Percentiles rank a stretch among this genome's conserved stretches.
phyloP scores from a whole-genome alignment of 2,329 filamentous ascomycete genomes.

The Trichoderma sp. region DNA sequence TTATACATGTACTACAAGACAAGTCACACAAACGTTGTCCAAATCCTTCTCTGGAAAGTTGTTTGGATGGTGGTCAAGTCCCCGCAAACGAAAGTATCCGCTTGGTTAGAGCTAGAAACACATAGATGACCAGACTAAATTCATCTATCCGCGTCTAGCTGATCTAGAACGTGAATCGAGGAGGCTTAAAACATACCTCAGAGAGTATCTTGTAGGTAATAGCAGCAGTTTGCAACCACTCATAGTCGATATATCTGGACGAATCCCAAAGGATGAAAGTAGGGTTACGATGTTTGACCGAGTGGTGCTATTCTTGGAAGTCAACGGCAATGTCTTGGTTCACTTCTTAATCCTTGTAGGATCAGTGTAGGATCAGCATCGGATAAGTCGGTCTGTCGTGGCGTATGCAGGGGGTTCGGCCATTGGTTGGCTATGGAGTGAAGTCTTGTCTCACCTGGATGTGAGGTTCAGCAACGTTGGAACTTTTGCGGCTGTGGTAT shows the following conservation, averaged over 20 bases:
- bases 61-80: not conserved
- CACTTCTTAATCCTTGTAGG: not conserved
- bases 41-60: not conserved
- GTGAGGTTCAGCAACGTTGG: not conserved
- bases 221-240: not conserved
- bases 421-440: not conserved
- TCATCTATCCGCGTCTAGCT: not conserved
- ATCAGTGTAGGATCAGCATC: not conserved
- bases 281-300: not conserved
- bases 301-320: not conserved
- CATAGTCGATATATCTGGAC: not conserved
- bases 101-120: too few relatives aligned
- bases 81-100: too few relatives aligned
- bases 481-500: not conserved
- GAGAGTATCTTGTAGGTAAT: not conserved
- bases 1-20: not conserved
- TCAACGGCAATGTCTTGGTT: not conserved
- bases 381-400: not conserved
- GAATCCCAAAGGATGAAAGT: not conserved
- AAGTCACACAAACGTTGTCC: not conserved
- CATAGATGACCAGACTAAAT: too few relatives aligned
- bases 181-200: not conserved
- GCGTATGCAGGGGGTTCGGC: not conserved
- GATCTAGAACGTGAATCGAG: not conserved
- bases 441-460: not conserved